phyloP scores from a whole-genome alignment of 2,329 filamentous ascomycete genomes.

The Trichophyton verrucosum region DNA sequence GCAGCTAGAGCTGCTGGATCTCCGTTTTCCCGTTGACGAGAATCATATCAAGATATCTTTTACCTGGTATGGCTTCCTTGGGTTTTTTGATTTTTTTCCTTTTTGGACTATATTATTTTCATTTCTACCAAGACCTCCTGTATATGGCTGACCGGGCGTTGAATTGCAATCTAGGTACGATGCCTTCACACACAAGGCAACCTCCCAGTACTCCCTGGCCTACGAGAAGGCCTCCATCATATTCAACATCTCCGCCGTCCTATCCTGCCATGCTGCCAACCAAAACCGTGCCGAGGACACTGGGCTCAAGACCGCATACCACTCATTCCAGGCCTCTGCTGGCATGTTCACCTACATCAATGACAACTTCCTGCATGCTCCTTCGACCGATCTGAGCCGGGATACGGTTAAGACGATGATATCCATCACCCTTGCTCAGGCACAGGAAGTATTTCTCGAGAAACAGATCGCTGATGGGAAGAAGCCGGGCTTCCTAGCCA shows the following conservation, averaged over 20 bases:
- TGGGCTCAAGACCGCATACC: slow-evolving; percentile 90
- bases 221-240: slow-evolving; percentile 99
- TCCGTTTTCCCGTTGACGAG: slow-evolving; percentile 94
- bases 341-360: slow-evolving; percentile 99
- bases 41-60: slow-evolving; percentile 99
- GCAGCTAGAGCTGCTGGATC: slow-evolving; percentile 83
- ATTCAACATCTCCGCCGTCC: slow-evolving; percentile 95
- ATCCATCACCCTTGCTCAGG: slow-evolving; percentile 83
- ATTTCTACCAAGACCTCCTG: not conserved
- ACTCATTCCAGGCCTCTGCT: slow-evolving; percentile 93
- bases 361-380: slow-evolving; percentile 95
- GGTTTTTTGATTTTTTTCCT: not conserved
- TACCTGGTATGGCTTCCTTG: slow-evolving; percentile 63
- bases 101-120: not conserved
- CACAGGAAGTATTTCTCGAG: slow-evolving; percentile 93
- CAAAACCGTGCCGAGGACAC: slow-evolving; percentile 87
- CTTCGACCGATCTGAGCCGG: slow-evolving; percentile 86
- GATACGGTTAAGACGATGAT: slow-evolving; percentile 95
- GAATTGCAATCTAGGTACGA: slow-evolving; percentile 60
- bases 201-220: slow-evolving; percentile 86
- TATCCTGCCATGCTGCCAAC: slow-evolving; percentile 87
- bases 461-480: slow-evolving; percentile 90
- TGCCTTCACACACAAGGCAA: slow-evolving; percentile 98
- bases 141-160: not conserved
- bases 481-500: slow-evolving; percentile 82